A percentile compares a stretch with the other conserved stretches of the same genome.
phyloP scores from a whole-genome alignment of 306 rosid genomes.

The Benincasa hispida region DNA sequence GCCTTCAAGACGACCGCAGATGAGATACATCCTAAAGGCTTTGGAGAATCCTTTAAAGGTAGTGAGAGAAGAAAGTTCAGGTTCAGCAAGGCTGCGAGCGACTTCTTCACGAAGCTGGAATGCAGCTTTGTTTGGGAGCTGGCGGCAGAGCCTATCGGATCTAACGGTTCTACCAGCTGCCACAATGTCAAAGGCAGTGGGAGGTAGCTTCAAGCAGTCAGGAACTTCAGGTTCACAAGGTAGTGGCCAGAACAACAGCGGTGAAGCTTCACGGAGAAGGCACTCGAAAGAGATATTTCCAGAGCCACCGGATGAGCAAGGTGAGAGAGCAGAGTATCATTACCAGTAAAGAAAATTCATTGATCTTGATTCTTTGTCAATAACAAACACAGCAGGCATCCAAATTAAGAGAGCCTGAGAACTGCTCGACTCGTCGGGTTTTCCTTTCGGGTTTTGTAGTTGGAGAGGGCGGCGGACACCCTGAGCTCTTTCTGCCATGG shows the following conservation, averaged over 20 bases:
- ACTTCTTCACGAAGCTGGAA: conserved; percentile 94
- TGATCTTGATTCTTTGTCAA: conserved; percentile 41
- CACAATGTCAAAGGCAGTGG: conserved; percentile 36
- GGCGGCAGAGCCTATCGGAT: conserved; percentile 76
- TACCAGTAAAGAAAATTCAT: conserved; percentile 17
- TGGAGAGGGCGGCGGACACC: conserved; percentile 11
- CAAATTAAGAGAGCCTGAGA: conserved; percentile 30
- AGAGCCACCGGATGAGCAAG: conserved; percentile 54
- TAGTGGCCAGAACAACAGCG: conserved; percentile 38
- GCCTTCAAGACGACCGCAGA: conserved; percentile 74
- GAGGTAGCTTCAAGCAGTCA: conserved; percentile 47
- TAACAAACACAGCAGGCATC: conserved; percentile 40
- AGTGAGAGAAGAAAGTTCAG: conserved; percentile 68
- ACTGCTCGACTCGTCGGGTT: background rate
- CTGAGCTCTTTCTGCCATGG: background rate
- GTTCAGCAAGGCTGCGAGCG: conserved; percentile 67
- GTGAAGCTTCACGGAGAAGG: conserved; percentile 50
- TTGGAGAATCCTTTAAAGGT: conserved; percentile 86
- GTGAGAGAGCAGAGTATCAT: conserved; percentile 41
- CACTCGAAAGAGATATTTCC: conserved; percentile 68
- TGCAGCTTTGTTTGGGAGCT: conserved; percentile 83
- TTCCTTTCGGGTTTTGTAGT: conserved; percentile 14
- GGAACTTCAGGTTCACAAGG: conserved; percentile 59
- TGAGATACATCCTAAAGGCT: conserved; percentile 84
- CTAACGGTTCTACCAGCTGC: conserved; percentile 38